Evolutionary conservation across 2,329 filamentous ascomycete species (phyloP).

Genomic region (Neopestalotiopsis clavispora): DNA sequence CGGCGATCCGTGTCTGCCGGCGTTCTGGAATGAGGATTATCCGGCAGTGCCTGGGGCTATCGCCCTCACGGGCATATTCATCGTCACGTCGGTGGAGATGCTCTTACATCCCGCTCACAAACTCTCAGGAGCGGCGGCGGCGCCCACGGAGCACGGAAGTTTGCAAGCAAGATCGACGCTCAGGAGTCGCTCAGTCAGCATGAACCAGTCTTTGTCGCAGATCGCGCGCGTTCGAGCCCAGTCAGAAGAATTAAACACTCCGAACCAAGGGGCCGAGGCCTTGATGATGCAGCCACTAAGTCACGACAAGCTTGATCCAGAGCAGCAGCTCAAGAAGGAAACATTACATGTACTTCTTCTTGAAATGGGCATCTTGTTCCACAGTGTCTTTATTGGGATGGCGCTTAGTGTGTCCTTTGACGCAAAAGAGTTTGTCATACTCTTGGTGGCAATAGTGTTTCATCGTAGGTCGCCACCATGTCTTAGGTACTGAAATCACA

Average conservation of each 20-base stretch:
- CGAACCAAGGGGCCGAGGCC: constrained; percentile 36
- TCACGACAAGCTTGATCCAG: constrained; percentile 5
- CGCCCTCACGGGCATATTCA: constrained; percentile 46
- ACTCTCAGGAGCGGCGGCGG: too few relatives aligned
- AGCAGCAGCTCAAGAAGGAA: constrained; percentile 47
- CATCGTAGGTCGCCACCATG: constrained; percentile 34
- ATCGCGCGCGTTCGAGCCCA: constrained; percentile 46
- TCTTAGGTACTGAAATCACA: too few relatives aligned
- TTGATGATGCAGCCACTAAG: too few relatives aligned
- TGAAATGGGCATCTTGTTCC: constrained; percentile 69
- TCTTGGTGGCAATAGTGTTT: constrained; percentile 60
- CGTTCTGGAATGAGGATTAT: constrained; percentile 50
- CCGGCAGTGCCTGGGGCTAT: constrained; percentile 53
- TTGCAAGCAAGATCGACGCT: background rate
- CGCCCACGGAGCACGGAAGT: background rate
- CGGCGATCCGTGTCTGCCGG: constrained; percentile 46
- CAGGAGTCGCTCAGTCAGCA: background rate
- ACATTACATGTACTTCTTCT: constrained; percentile 65
- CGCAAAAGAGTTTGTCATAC: constrained; percentile 54
- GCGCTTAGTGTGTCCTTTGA: constrained; percentile 56
- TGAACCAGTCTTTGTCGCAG: constrained; percentile 25
- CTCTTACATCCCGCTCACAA: background rate
- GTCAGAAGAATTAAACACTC: constrained; percentile 43
- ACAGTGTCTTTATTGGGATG: constrained; percentile 65
- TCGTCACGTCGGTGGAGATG: constrained; percentile 32